Percentiles rank a stretch among this genome's conserved stretches.
Evolutionary conservation across 2,329 filamentous ascomycete genomes (phyloP).

Genomic region (Tolypocladium sp.): DNA sequence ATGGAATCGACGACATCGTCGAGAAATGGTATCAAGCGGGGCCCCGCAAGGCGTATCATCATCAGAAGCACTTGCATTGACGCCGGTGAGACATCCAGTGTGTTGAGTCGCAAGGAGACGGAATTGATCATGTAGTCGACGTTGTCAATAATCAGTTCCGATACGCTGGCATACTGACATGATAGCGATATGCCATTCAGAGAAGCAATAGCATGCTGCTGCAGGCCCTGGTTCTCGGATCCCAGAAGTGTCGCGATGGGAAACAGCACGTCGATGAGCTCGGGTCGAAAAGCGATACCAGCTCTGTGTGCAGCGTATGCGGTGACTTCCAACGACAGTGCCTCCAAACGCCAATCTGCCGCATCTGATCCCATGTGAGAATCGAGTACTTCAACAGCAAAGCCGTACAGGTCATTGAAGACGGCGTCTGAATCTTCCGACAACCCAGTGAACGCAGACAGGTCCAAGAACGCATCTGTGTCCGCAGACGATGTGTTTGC

Average conservation of each 20-base stretch:
- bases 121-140: conserved; percentile 96
- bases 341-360: conserved; percentile 63
- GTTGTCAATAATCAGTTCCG: conserved; percentile 77
- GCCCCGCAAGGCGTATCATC: conserved; percentile 85
- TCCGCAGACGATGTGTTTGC: conserved; percentile 40
- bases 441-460: conserved; percentile 26
- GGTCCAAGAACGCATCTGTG: conserved; percentile 58
- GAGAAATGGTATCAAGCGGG: conserved; percentile 72
- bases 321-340: conserved; percentile 72
- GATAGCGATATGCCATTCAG: conserved; percentile 70
- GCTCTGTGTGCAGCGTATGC: conserved; percentile 65
- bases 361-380: conserved; percentile 39
- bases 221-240: conserved; percentile 56
- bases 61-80: conserved; percentile 85
- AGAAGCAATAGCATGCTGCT: conserved; percentile 73
- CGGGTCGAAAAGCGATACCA: conserved; percentile 62
- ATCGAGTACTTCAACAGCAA: conserved; percentile 54
- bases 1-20: conserved; percentile 88
- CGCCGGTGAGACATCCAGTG: conserved; percentile 84
- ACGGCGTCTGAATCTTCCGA: conserved; percentile 35
- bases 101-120: conserved; percentile 78
- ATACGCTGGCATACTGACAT: conserved; percentile 67
- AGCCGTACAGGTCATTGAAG: conserved; percentile 59
- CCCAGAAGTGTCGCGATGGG: conserved; percentile 84
- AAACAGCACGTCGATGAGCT: conserved; percentile 86